phyloP scores from a whole-genome alignment of 2,329 filamentous ascomycete genomes.

The Diaporthe ampelina region DNA sequence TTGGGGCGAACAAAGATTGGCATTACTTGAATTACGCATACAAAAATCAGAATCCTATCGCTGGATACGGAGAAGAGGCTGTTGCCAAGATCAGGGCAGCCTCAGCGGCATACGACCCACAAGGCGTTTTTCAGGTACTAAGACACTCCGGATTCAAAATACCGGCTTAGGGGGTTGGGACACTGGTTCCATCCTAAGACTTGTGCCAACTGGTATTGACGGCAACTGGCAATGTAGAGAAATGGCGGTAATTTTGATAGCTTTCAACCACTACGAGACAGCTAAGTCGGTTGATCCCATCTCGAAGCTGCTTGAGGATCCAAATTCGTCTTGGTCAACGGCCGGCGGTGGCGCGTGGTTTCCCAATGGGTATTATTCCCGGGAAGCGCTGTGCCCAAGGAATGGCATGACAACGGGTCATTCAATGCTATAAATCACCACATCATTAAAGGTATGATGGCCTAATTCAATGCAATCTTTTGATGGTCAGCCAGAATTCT shows the following conservation, averaged over 20 bases:
- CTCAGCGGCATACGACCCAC: slow-evolving; percentile 52
- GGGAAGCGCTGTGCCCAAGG: background rate
- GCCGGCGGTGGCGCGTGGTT: no score
- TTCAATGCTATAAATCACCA: no score
- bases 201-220: no score
- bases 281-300: no score
- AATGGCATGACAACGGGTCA: no score
- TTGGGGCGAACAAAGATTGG: slow-evolving; percentile 51
- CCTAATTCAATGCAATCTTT: background rate
- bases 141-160: slow-evolving; percentile 50
- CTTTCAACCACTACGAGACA: no score
- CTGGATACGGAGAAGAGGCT: slow-evolving; percentile 54
- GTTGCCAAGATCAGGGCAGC: slow-evolving; percentile 49
- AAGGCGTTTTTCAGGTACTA: slow-evolving; percentile 52
- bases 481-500: background rate
- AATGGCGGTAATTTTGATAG: no score
- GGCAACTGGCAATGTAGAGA: no score
- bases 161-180: slow-evolving; percentile 21
- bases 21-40: slow-evolving; percentile 61
- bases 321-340: no score
- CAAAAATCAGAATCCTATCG: slow-evolving; percentile 54
- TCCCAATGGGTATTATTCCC: no score
- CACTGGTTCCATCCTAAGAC: no score
- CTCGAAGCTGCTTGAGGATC: no score
- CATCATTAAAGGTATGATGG: background rate